phyloP scores from a whole-genome alignment of 2,329 filamentous ascomycete species.

The Xylariaceae sp. region DNA sequence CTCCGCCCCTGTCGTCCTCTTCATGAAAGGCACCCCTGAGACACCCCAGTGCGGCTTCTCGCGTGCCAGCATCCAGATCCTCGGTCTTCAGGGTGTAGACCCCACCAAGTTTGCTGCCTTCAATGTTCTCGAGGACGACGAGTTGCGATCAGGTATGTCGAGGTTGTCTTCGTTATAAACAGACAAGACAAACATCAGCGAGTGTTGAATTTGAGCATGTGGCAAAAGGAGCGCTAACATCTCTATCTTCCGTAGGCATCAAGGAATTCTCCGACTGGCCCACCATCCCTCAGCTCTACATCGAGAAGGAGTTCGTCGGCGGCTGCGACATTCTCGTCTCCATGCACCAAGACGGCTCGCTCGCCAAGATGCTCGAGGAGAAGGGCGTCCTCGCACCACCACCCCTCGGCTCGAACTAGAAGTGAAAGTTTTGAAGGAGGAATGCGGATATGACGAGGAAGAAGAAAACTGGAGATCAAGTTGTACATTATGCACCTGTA shows the following conservation, averaged over 20 bases:
- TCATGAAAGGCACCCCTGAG: constrained; percentile 99
- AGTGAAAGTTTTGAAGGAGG: constrained; percentile 12
- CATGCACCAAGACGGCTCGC: constrained; percentile 94
- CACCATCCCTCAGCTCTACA: constrained; percentile 94
- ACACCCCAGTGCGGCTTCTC: constrained; percentile 96
- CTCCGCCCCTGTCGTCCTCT: constrained; percentile 88
- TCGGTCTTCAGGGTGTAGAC: constrained; percentile 91
- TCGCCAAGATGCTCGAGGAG: constrained; percentile 87
- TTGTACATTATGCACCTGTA: no score
- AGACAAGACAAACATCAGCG: background rate
- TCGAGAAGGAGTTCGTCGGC: constrained; percentile 92
- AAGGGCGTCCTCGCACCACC: constrained; percentile 76
- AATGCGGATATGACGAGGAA: constrained; percentile 10
- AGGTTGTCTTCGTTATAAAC: background rate
- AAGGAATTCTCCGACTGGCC: constrained; percentile 99
- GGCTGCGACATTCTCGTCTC: constrained; percentile 96
- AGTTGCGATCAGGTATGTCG: constrained; percentile 70
- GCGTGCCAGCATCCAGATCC: constrained; percentile 87
- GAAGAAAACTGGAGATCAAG: no score
- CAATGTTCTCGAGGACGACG: constrained; percentile 90
- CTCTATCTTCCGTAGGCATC: constrained; percentile 59
- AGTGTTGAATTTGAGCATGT: no score
- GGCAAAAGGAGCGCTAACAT: constrained; percentile 5
- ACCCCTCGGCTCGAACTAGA: constrained; percentile 23
- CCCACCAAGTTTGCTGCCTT: constrained; percentile 96